phyloP scores from a whole-genome alignment of 441 rosid species.

The Corymbia citriodora region DNA sequence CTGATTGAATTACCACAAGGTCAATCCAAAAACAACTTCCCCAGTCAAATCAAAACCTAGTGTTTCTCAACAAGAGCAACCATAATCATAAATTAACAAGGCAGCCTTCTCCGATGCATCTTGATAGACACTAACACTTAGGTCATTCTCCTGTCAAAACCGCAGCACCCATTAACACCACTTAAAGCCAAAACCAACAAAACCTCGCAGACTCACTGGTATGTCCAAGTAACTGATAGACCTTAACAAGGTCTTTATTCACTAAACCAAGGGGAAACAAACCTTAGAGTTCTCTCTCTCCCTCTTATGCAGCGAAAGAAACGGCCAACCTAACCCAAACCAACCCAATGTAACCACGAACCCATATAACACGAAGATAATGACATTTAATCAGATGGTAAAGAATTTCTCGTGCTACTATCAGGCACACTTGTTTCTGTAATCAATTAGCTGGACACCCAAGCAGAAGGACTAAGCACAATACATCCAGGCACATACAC shows the following conservation, averaged over 20 bases:
- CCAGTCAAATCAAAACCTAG: not conserved
- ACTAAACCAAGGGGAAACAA: not conserved
- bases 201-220: not conserved
- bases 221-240: not conserved
- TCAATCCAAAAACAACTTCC: not conserved
- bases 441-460: not conserved
- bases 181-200: not conserved
- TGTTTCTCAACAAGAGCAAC: not conserved
- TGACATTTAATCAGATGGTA: not conserved
- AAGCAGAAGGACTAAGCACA: not conserved
- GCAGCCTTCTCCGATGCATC: not conserved
- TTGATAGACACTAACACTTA: not conserved
- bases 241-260: not conserved
- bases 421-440: not conserved
- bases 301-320: not conserved
- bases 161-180: not conserved
- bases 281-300: not conserved
- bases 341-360: not conserved
- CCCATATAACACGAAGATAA: not conserved
- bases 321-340: not conserved
- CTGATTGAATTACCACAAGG: not conserved
- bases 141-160: not conserved
- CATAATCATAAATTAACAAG: not conserved
- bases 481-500: not conserved
- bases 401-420: not conserved